Evolutionary conservation across 2,329 filamentous ascomycete species (phyloP).

Genomic region (Polytolypa hystricis): DNA sequence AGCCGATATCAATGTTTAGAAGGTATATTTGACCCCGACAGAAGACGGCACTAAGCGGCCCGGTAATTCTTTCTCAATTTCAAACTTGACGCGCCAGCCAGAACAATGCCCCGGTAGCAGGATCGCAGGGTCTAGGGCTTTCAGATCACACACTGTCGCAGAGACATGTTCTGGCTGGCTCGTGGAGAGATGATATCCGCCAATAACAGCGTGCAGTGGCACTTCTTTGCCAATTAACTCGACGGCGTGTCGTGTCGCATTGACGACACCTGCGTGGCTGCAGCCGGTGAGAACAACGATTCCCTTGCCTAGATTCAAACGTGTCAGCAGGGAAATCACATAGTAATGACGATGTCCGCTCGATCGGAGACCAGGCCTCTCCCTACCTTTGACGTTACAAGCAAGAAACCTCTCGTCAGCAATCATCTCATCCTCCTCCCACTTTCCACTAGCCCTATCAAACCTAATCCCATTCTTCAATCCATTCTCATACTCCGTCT

Average conservation of each 20-base stretch:
- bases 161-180: constrained; percentile 34
- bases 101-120: constrained; percentile 46
- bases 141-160: constrained; percentile 39
- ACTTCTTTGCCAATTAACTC: constrained; percentile 25
- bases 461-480: constrained; percentile 37
- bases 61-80: constrained; percentile 42
- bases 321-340: not conserved
- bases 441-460: constrained; percentile 14
- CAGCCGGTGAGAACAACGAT: constrained; percentile 47
- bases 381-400: constrained; percentile 41
- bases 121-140: constrained; percentile 36
- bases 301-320: constrained; percentile 32
- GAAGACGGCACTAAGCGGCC: constrained; percentile 41
- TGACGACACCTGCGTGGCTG: constrained; percentile 46
- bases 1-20: no score
- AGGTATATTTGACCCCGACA: constrained; percentile 33
- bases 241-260: constrained; percentile 38
- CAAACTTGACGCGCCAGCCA: constrained; percentile 45
- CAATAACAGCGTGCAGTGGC: constrained; percentile 41
- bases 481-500: constrained; percentile 40
- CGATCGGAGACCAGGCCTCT: no score
- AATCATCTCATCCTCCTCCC: constrained; percentile 33
- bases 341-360: not conserved
- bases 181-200: constrained; percentile 44
- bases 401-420: constrained; percentile 44